phyloP scores from a whole-genome alignment of 164 flowering plant species.

The Amborella trichopoda region DNA sequence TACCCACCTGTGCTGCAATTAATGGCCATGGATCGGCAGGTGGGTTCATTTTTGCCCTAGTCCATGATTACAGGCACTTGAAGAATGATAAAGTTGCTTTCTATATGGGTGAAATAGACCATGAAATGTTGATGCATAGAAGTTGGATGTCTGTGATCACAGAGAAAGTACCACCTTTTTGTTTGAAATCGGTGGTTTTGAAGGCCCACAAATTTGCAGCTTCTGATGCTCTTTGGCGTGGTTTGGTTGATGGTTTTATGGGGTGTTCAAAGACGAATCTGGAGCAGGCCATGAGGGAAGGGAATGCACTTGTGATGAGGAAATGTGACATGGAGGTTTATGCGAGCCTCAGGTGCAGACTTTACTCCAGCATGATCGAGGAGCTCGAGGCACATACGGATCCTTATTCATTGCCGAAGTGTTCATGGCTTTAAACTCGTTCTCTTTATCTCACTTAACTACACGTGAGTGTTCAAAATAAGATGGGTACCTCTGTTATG shows the following conservation, averaged over 20 bases:
- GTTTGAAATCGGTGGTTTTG: constrained; percentile 5
- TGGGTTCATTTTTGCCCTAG: constrained; percentile 4
- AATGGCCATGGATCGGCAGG: constrained; percentile 7
- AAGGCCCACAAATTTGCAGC: constrained; percentile 8
- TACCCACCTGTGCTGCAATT: constrained; percentile 8
- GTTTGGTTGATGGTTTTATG: constrained; percentile 5
- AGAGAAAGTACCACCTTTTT: constrained; percentile 1
- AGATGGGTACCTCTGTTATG: too few relatives aligned
- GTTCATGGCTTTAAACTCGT: not conserved
- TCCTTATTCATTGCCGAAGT: constrained; percentile 1
- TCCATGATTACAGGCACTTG: constrained; percentile 11
- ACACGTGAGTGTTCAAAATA: too few relatives aligned
- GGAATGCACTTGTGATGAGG: constrained; percentile 3
- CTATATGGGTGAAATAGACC: constrained; percentile 13
- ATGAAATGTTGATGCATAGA: constrained; percentile 11
- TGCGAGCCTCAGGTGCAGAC: constrained; percentile 3
- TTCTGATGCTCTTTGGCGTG: constrained; percentile 1
- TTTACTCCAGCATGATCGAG: constrained; percentile 1
- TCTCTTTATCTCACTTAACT: too few relatives aligned
- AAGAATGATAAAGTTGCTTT: constrained; percentile 2
- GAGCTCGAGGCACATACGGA: constrained; percentile 6
- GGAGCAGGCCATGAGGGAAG: constrained; percentile 3
- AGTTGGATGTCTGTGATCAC: constrained; percentile 6
- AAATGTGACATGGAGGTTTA: constrained; percentile 5
- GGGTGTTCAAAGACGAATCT: constrained; percentile 3